Evolutionary conservation across 139 green algal genomes (phyloP).

Genomic region (Medakamo hakoo): DNA sequence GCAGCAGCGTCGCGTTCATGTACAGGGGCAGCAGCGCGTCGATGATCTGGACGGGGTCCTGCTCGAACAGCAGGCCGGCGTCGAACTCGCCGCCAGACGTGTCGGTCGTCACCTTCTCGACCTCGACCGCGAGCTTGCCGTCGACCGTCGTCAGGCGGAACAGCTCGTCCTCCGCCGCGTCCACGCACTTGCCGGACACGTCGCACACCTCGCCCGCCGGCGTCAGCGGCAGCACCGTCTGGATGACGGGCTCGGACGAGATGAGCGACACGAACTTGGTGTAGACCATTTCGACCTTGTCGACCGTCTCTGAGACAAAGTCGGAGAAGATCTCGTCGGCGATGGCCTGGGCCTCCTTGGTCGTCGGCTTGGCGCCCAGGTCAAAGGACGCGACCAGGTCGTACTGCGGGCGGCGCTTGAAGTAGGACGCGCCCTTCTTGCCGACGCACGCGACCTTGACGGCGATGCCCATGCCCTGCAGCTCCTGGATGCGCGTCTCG

Average conservation of each 20-base stretch:
- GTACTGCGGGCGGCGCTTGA: slow-evolving; percentile 73
- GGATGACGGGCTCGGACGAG: slow-evolving; percentile 65
- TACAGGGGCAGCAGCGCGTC: slow-evolving; percentile 97
- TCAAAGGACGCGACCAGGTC: slow-evolving; percentile 57
- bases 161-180: slow-evolving; percentile 91
- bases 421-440: slow-evolving; percentile 87
- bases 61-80: slow-evolving; percentile 88
- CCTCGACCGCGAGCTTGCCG: slow-evolving; percentile 73
- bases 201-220: slow-evolving; percentile 58
- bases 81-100: slow-evolving; percentile 57
- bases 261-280: slow-evolving; percentile 99
- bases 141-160: slow-evolving; percentile 90
- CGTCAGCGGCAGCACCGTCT: slow-evolving; percentile 89
- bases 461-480: slow-evolving; percentile 61
- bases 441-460: slow-evolving; percentile 75
- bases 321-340: slow-evolving; percentile 92
- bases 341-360: slow-evolving; percentile 92
- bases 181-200: slow-evolving; percentile 89
- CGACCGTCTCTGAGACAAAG: slow-evolving; percentile 82
- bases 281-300: slow-evolving; percentile 98
- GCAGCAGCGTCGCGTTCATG: slow-evolving; percentile 87
- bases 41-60: slow-evolving; percentile 96
- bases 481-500: slow-evolving; percentile 72
- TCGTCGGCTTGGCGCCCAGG: slow-evolving; percentile 71
- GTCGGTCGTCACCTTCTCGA: slow-evolving; percentile 54